Base-by-base conservation (phyloP, 2,329 filamentous ascomycete genomes). In the Paecilomyces sp. region DNA sequence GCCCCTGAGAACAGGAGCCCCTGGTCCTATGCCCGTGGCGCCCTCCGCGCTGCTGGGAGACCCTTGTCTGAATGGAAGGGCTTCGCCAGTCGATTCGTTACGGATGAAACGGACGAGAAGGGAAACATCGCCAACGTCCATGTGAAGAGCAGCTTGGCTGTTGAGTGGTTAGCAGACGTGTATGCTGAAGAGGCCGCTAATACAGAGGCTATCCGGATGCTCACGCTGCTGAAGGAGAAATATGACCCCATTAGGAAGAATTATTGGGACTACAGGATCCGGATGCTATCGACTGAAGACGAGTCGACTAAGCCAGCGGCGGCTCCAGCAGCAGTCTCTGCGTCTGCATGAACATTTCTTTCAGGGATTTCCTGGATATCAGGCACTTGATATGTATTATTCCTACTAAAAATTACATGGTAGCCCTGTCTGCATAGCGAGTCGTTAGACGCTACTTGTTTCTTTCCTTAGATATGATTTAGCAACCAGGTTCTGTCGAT, bases 1-100 rank as follows among this genome's bases (percentile, higher is more conserved):
- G 92, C 92, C 50, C 94, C 94, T 54, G 92, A 97, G 81, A 99
- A 97, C 74, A 90, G 92, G 74, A 93, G 90, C 66, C 85, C 92
- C 1, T 99, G 94, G 94, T 94, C 92, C 74, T 99, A 97, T 75
- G 79, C 97, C 13, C 81, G 87, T 33, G 94, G 90, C 2, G 86
- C 91, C 54, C 74, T 95, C 61, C 81, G 82, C 60, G 89, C 91
- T 68, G 86, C 85, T 0, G 86, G 78, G 7, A 74, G 80, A 41
- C 73, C 75, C 3, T 65, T 83, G 55, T 74, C 67, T 2, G 78
- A 79, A 18, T 73, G 85, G 70, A 81, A 81, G 68, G 74, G 70
- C 1, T 84, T 87, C 67, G 83, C 79, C 18, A 72, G 75, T 61
- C 75, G 79, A 63, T 87, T 85, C 68, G 83, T 82, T 60, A 57